A percentile compares a stretch with the other conserved stretches of the same genome.
Conservation (phyloP, 2,329 filamentous ascomycete genomes). For the Coniochaeta sp. region DNA sequence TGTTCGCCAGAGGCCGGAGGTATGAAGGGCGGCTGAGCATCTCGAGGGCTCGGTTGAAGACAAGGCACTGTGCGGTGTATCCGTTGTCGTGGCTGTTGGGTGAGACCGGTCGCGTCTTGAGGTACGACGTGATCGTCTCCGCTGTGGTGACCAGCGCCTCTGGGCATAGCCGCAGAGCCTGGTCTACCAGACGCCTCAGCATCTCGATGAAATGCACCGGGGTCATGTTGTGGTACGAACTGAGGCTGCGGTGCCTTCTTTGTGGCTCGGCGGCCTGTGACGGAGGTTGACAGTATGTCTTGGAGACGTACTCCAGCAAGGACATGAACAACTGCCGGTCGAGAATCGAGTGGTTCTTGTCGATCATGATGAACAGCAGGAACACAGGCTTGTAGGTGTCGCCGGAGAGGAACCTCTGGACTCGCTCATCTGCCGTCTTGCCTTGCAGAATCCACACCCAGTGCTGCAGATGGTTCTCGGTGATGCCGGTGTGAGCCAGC, state of each 20-base stretch:
- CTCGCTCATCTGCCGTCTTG: slow-evolving; percentile 23
- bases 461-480: slow-evolving; percentile 24
- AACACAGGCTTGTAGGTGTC: slow-evolving; percentile 30
- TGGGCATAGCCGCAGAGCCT: slow-evolving; percentile 17
- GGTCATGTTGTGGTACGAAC: slow-evolving; percentile 15
- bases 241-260: slow-evolving; percentile 8
- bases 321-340: slow-evolving; percentile 20
- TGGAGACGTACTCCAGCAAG: slow-evolving; percentile 25
- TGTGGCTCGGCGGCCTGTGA: neutral
- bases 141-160: slow-evolving; percentile 16
- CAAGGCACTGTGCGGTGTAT: slow-evolving; percentile 21
- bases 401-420: slow-evolving; percentile 26
- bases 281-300: neutral
- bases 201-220: slow-evolving; percentile 12
- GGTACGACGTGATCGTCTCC: slow-evolving; percentile 12
- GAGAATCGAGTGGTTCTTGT: slow-evolving; percentile 23
- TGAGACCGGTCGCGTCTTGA: slow-evolving; percentile 14
- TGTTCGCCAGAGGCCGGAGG: slow-evolving; percentile 22
- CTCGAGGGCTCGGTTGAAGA: slow-evolving; percentile 33
- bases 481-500: slow-evolving; percentile 23
- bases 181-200: slow-evolving; percentile 13
- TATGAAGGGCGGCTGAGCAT: slow-evolving; percentile 27
- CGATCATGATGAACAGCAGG: slow-evolving; percentile 26
- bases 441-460: slow-evolving; percentile 34
- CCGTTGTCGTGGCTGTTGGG: slow-evolving; percentile 8